Evolutionary conservation across 176 grass and related monocot species (phyloP).

Genomic region (Rhynchospora pubera): DNA sequence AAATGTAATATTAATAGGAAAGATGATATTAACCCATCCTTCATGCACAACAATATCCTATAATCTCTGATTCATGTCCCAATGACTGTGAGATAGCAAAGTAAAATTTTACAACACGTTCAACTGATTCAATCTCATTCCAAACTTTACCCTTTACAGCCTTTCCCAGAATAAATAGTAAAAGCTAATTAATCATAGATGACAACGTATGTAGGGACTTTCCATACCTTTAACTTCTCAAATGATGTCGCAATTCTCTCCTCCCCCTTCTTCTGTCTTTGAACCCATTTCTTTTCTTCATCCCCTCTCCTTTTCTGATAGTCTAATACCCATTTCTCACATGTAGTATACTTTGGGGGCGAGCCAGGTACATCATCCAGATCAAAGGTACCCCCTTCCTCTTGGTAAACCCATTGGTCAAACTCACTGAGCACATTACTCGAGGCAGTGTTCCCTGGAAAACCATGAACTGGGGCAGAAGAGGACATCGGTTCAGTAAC

Average conservation of each 20-base stretch:
- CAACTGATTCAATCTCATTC: slow-evolving; percentile 1
- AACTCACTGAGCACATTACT: slow-evolving; percentile 28
- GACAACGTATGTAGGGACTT: not conserved
- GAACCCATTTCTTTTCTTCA: slow-evolving; percentile 48
- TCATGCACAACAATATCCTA: not conserved
- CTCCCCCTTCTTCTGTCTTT: slow-evolving; percentile 51
- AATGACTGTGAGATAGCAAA: not conserved
- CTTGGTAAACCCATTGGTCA: slow-evolving; percentile 55
- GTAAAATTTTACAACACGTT: not conserved
- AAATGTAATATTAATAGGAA: not conserved
- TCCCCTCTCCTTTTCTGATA: slow-evolving; percentile 65
- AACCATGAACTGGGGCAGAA: slow-evolving; percentile 3
- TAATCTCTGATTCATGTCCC: not conserved
- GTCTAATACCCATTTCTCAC: slow-evolving; percentile 86
- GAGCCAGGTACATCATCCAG: slow-evolving; percentile 49
- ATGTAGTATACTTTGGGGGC: slow-evolving; percentile 73
- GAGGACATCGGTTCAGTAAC: not conserved
- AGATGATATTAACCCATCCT: not conserved
- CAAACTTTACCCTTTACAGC: not conserved
- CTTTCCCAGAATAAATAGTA: not conserved
- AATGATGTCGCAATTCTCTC: slow-evolving; percentile 54
- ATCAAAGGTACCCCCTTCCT: slow-evolving; percentile 44
- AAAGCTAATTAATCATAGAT: not conserved
- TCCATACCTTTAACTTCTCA: slow-evolving; percentile 72
- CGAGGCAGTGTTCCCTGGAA: slow-evolving; percentile 7